A percentile compares a stretch with the other conserved stretches of the same genome.
phyloP scores from a whole-genome alignment of 1,139 yeast species.

The Arxiozyma bovina region DNA sequence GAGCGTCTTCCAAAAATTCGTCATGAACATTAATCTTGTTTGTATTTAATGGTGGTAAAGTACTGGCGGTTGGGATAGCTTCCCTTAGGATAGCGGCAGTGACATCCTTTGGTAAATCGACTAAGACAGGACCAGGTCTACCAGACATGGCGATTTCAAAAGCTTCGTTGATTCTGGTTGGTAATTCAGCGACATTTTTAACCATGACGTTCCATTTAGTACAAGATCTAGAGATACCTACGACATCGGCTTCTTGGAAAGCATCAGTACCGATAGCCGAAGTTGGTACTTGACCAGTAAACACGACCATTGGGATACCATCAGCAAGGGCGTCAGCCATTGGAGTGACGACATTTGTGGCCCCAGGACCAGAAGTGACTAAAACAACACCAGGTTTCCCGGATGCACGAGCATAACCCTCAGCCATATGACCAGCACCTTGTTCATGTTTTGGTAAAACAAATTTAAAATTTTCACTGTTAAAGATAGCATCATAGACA shows the following conservation, averaged over 20 bases:
- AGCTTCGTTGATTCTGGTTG: conserved; percentile 93
- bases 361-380: conserved; percentile 99
- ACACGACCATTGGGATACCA: conserved; percentile 94
- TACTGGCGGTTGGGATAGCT: conserved; percentile 71
- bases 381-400: conserved; percentile 98
- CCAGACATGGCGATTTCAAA: conserved; percentile 95
- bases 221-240: conserved; percentile 94
- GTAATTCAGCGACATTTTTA: conserved; percentile 85
- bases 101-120: conserved; percentile 95
- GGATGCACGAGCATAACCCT: conserved; percentile 90
- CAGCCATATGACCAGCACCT: conserved; percentile 99
- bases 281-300: conserved; percentile 96
- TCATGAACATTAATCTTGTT: conserved; percentile 63
- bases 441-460: conserved; percentile 95
- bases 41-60: conserved; percentile 76
- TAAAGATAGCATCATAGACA: conserved; percentile 92
- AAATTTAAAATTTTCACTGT: conserved; percentile 80
- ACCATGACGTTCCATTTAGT: conserved; percentile 99
- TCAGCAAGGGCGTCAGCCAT: conserved; percentile 96
- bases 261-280: conserved; percentile 96
- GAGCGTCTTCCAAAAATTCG: conserved; percentile 68
- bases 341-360: conserved; percentile 94
- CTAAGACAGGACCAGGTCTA: conserved; percentile 97
- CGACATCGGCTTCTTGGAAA: conserved; percentile 97
- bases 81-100: conserved; percentile 83